Evolutionary conservation across 2,329 filamentous ascomycete genomes (phyloP).

Genomic region (Beauveria brongniartii): DNA sequence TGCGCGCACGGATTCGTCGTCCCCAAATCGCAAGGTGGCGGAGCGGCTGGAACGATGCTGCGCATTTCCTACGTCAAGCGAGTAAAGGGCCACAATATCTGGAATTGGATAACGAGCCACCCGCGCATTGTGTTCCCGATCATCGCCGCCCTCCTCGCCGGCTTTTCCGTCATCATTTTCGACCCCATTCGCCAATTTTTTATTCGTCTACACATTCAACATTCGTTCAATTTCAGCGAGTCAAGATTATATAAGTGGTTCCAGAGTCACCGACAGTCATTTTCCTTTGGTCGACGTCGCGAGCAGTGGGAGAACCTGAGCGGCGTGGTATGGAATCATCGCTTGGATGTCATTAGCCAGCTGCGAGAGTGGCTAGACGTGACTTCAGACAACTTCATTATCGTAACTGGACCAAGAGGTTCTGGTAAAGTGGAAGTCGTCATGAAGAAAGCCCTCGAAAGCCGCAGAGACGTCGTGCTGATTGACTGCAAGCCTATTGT

Average conservation of each 20-base stretch:
- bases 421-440: slow-evolving; percentile 87
- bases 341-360: slow-evolving; percentile 72
- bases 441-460: slow-evolving; percentile 71
- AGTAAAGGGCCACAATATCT: slow-evolving; percentile 68
- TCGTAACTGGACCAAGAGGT: slow-evolving; percentile 84
- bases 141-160: slow-evolving; percentile 71
- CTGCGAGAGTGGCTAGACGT: slow-evolving; percentile 82
- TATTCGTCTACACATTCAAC: slow-evolving; percentile 78
- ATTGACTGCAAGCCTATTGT: slow-evolving; percentile 92
- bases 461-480: slow-evolving; percentile 67
- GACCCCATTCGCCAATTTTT: slow-evolving; percentile 93
- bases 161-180: slow-evolving; percentile 79
- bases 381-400: slow-evolving; percentile 83
- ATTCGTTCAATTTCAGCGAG: slow-evolving; percentile 64
- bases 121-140: slow-evolving; percentile 81
- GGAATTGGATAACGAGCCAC: slow-evolving; percentile 81
- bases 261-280: slow-evolving; percentile 50
- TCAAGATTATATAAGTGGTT: slow-evolving; percentile 75
- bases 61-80: slow-evolving; percentile 78
- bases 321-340: slow-evolving; percentile 74
- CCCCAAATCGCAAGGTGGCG: slow-evolving; percentile 60
- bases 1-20: slow-evolving; percentile 83
- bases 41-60: slow-evolving; percentile 66
- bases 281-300: slow-evolving; percentile 51
- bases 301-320: slow-evolving; percentile 62